Conservation (phyloP, 805 yeast species). For the Starmerella vitae region DNA sequence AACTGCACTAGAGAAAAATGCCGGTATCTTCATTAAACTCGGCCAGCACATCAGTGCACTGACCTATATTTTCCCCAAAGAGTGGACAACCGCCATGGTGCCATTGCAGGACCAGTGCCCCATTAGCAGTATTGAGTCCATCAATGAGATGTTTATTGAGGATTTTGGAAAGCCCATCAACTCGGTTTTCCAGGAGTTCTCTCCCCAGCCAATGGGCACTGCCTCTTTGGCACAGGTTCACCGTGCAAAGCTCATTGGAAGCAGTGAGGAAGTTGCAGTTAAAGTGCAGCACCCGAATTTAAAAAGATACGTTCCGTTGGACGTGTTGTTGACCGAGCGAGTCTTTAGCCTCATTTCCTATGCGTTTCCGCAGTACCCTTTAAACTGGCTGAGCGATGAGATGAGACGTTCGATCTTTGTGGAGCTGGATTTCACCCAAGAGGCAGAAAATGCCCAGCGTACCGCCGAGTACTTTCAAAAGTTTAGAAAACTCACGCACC, state of each 20-base stretch:
- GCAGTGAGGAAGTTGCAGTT: slow-evolving; percentile 74
- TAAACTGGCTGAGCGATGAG: slow-evolving; percentile 93
- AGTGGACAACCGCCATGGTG: slow-evolving; percentile 92
- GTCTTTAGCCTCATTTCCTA: slow-evolving; percentile 62
- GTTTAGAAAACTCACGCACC: slow-evolving; percentile 50
- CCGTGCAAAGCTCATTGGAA: slow-evolving; percentile 43
- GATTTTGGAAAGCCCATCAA: slow-evolving; percentile 53
- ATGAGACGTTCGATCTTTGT: slow-evolving; percentile 71
- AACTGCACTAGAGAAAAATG: slow-evolving; percentile 66
- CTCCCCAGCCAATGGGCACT: slow-evolving; percentile 72
- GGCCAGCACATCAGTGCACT: slow-evolving; percentile 92
- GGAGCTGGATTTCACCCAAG: slow-evolving; percentile 81
- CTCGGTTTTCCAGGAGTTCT: slow-evolving; percentile 55
- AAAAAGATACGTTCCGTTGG: slow-evolving; percentile 79
- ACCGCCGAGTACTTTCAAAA: slow-evolving; percentile 55
- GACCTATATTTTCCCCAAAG: slow-evolving; percentile 77
- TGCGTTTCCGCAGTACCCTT: slow-evolving; percentile 85
- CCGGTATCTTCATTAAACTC: slow-evolving; percentile 83
- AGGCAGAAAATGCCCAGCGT: slow-evolving; percentile 65
- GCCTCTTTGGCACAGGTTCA: slow-evolving; percentile 97
- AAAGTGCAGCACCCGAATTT: slow-evolving; percentile 88
- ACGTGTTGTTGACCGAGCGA: slow-evolving; percentile 58
- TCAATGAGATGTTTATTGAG: slow-evolving; percentile 46
- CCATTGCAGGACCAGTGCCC: slow-evolving; percentile 91
- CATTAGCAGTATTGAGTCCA: slow-evolving; percentile 53